Percentiles rank a stretch among this genome's conserved stretches.
Conservation (phyloP, 306 rosid species). For the Sicyos baderoa region DNA sequence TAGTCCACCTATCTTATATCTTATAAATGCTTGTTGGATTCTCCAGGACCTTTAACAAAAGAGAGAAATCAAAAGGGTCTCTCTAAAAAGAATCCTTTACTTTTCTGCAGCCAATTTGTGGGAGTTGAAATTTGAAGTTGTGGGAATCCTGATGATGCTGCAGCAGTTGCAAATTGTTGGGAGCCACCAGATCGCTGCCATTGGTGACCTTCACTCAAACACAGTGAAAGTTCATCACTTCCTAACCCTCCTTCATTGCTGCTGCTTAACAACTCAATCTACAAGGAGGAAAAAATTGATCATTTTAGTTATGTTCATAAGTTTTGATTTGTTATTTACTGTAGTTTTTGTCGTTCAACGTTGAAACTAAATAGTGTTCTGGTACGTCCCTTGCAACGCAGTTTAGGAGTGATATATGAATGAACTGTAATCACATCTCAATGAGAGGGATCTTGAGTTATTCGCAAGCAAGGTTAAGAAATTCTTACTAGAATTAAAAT, state of each 20-base stretch:
- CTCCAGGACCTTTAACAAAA: too few species aligned
- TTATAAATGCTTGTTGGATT: too few species aligned
- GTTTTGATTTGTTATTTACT: not conserved
- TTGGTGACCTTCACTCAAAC: conserved; percentile 39
- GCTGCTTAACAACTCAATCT: conserved; percentile 36
- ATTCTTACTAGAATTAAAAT: too few species aligned
- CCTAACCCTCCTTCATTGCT: conserved; percentile 47
- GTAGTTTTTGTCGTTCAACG: not conserved
- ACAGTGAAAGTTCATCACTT: conserved; percentile 50
- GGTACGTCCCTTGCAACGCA: not conserved
- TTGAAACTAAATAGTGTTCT: not conserved
- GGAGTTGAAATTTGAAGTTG: conserved; percentile 2
- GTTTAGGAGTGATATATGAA: too few species aligned
- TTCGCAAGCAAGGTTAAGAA: too few species aligned
- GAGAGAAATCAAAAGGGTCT: conserved; percentile 35
- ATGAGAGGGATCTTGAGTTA: too few species aligned
- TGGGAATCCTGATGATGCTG: conserved; percentile 99
- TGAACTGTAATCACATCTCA: too few species aligned
- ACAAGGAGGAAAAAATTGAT: too few species aligned
- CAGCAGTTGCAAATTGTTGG: conserved; percentile 61
- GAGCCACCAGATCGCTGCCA: conserved; percentile 44
- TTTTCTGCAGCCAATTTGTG: conserved; percentile 59
- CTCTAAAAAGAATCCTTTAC: conserved; percentile 48
- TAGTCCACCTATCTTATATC: too few species aligned
- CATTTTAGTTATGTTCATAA: not conserved